Base-by-base conservation (phyloP, 805 yeast genomes). In the Sporopachydermia quercuum region DNA sequence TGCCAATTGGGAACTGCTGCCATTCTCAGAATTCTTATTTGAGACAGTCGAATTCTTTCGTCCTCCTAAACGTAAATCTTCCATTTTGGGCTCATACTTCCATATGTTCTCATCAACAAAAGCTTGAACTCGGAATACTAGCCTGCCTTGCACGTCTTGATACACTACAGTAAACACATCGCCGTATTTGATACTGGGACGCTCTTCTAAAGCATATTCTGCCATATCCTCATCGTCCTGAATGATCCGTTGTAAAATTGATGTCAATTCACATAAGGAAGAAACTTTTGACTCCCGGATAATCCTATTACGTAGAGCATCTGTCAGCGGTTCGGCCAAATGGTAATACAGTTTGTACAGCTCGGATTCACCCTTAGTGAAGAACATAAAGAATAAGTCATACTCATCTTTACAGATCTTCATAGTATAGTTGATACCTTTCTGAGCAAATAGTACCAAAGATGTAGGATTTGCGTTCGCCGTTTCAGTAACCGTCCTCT, bases 311-410 rank as follows among this genome's bases (percentile, higher is more conserved):
- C 96, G 66, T 27, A 84, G 54, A 2, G 66, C 56, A 46, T 82
- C 89, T 49, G 86, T 81, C 17, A 87, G 58, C 0, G 95, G 91
- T 30, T 85, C 95, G 19, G 83, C 63, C 3, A 85, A 49, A 16
- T 65, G 66, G 37, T 68, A 71, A 43, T 81, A 70, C 76, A 83
- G 84, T 4, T 60, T 57, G 41, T 70, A 68, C 37, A 82, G 53
- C 16, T 51, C 50, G 39, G 53, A 42, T 11, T 49, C 43, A 34
- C 64, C 59, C 3, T 45, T 51, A 38, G 55, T 58, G 52, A 83
- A 80, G 27, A 78, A 66, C 34, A 61, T 57, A 34, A 58, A 58
- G 54, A 80, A 86, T 4, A 84, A 55, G 0, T 60, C 62, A 47
- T 63, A 64, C 51, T 86, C 96, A 42, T 68, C 74, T 23, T 65